Conservation (phyloP, 1,284 basidiomycete genomes). For the Serendipita sp. region DNA sequence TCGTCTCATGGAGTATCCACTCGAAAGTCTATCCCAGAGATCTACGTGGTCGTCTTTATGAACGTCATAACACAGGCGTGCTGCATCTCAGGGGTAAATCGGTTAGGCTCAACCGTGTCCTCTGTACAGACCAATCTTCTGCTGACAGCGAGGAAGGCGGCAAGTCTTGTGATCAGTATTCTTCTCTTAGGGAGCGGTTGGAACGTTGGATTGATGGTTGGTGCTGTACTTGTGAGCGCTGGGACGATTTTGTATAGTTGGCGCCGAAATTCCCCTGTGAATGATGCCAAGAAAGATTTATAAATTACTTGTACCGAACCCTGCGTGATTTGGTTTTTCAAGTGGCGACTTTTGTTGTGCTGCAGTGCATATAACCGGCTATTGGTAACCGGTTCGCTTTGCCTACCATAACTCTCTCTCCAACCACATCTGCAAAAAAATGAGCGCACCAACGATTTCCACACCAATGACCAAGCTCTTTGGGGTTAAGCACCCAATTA, state of each 20-base stretch:
- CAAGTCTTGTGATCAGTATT: slow-evolving; percentile 57
- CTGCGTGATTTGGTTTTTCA: background rate
- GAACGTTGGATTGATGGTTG: slow-evolving; percentile 43
- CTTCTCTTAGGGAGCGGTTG: slow-evolving; percentile 62
- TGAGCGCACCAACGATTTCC: slow-evolving; percentile 1
- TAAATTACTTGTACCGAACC: background rate
- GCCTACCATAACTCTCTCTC: background rate
- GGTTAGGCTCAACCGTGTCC: slow-evolving; percentile 53
- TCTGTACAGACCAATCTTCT: slow-evolving; percentile 62
- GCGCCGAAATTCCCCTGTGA: background rate
- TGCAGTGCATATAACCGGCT: background rate
- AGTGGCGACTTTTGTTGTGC: no score
- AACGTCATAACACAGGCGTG: slow-evolving; percentile 71
- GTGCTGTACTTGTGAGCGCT: slow-evolving; percentile 50
- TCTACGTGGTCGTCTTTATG: slow-evolving; percentile 41
- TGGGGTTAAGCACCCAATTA: slow-evolving; percentile 72
- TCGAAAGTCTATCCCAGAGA: slow-evolving; percentile 17
- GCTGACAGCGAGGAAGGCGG: slow-evolving; percentile 52
- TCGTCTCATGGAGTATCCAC: slow-evolving; percentile 12
- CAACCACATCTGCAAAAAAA: background rate
- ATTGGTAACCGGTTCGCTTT: background rate
- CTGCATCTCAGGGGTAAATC: slow-evolving; percentile 81
- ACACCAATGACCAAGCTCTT: slow-evolving; percentile 77
- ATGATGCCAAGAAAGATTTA: background rate
- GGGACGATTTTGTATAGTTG: slow-evolving; percentile 39